phyloP scores from a whole-genome alignment of 2,329 filamentous ascomycete genomes.

The Fonsecaea multimorphosa region DNA sequence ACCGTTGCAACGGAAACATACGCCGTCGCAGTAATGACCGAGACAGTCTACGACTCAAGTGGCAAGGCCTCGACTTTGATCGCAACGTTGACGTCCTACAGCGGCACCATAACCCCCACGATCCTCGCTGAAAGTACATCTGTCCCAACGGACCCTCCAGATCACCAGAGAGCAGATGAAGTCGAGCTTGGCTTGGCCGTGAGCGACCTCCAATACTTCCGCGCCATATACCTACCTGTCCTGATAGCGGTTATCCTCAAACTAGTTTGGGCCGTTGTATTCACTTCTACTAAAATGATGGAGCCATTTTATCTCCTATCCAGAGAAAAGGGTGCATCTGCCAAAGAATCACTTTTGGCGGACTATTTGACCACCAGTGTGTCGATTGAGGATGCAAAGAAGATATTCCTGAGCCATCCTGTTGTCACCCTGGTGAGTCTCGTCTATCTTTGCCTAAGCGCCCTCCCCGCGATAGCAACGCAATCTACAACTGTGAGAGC shows the following conservation, averaged over 20 bases:
- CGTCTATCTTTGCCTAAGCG: constrained; percentile 15
- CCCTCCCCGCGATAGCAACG: constrained; percentile 20
- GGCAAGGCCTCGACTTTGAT: not conserved
- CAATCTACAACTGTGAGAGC: constrained; percentile 27
- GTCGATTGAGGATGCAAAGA: constrained; percentile 1
- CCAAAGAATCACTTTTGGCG: constrained; percentile 21
- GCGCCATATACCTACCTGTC: constrained; percentile 30
- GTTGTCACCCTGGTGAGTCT: constrained; percentile 22
- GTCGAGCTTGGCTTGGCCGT: constrained; percentile 17
- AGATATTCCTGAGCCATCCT: constrained; percentile 22
- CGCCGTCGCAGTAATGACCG: not conserved
- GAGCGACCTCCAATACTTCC: constrained; percentile 21
- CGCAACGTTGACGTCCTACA: constrained; percentile 3
- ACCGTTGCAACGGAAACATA: not conserved
- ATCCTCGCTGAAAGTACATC: not conserved
- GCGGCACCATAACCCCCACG: not conserved
- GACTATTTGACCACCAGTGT: constrained; percentile 27
- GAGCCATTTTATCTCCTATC: constrained; percentile 34
- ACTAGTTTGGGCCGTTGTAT: constrained; percentile 27
- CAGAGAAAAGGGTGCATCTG: constrained; percentile 24
- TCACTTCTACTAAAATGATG: constrained; percentile 30
- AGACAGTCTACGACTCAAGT: not conserved
- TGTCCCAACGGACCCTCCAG: not conserved
- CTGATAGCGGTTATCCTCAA: constrained; percentile 25
- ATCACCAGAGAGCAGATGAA: constrained; percentile 12